phyloP scores from a whole-genome alignment of 768 basidiomycete species.

The Lactarius trivialis region DNA sequence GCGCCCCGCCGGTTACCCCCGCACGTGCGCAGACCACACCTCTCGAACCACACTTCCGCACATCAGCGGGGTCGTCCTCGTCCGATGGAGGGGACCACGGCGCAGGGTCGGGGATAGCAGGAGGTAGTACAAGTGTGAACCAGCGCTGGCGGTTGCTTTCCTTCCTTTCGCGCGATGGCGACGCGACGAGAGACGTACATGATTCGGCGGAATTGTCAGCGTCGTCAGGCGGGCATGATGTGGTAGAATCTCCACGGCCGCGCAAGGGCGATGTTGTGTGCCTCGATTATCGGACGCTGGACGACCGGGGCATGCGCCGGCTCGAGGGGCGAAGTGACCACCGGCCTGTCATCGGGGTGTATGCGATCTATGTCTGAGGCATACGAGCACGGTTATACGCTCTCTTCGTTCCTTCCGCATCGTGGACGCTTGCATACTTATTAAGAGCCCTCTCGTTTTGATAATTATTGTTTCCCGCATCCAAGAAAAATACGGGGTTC shows the following conservation, averaged over 20 bases:
- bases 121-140: neutral
- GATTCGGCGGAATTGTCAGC: neutral
- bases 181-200: constrained; percentile 1
- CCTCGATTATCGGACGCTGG: constrained; percentile 63
- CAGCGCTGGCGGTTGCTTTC: constrained; percentile 21
- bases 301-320: constrained; percentile 67
- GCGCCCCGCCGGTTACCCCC: neutral
- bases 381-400: neutral
- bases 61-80: neutral
- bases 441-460: neutral
- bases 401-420: constrained; percentile 2
- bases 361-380: constrained; percentile 51
- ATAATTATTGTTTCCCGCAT: neutral
- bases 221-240: neutral
- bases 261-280: constrained; percentile 67
- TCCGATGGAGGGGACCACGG: neutral
- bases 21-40: neutral
- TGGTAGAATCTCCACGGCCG: constrained; percentile 28
- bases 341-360: constrained; percentile 76
- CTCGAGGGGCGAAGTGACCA: constrained; percentile 80
- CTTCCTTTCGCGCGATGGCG: constrained; percentile 17
- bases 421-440: constrained; percentile 4
- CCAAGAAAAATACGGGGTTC: neutral
- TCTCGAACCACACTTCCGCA: neutral
- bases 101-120: too few species aligned